These are phyloP conservation scores for Aspergillus unguis DNA, from an alignment of 2,329 filamentous ascomycete species.

Conservation along the genomic window DNA sequence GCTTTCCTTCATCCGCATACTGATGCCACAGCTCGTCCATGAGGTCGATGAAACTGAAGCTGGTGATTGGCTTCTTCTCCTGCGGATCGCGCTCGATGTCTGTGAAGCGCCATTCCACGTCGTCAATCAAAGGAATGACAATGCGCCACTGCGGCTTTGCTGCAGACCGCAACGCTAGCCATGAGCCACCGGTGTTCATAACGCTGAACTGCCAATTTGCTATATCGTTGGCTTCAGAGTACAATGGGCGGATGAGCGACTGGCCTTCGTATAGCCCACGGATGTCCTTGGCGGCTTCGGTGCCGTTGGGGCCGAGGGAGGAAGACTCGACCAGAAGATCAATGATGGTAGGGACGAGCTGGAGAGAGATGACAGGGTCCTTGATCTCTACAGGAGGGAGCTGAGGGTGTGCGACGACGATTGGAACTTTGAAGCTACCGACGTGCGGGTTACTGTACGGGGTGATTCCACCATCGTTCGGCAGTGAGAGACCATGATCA, in stretches of 20 bases:
- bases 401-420: conserved; percentile 32
- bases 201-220: conserved; percentile 35
- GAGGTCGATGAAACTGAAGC: conserved; percentile 25
- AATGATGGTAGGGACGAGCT: conserved; percentile 32
- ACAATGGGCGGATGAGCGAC: conserved; percentile 29
- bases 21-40: conserved; percentile 16
- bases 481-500: conserved; percentile 35
- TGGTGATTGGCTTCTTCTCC: conserved; percentile 22
- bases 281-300: conserved; percentile 23
- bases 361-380: conserved; percentile 27
- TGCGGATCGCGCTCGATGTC: conserved; percentile 26
- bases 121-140: conserved; percentile 30
- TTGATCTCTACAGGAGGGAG: conserved; percentile 29
- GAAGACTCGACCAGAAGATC: conserved; percentile 31
- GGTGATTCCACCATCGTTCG: conserved; percentile 34
- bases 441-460: conserved; percentile 34
- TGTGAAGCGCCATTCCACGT: conserved; percentile 34
- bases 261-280: conserved; percentile 33
- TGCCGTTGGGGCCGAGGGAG: conserved; percentile 25
- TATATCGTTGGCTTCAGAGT: conserved; percentile 19
- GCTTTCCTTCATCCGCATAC: conserved; percentile 14
- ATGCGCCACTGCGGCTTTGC: conserved; percentile 27
- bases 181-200: conserved; percentile 34
- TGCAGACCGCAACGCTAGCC: conserved; percentile 31
- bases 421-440: conserved; percentile 33